These are phyloP conservation scores for Aleurites moluccanus DNA, from an alignment of 441 rosid species.

Conservation along the genomic window DNA sequence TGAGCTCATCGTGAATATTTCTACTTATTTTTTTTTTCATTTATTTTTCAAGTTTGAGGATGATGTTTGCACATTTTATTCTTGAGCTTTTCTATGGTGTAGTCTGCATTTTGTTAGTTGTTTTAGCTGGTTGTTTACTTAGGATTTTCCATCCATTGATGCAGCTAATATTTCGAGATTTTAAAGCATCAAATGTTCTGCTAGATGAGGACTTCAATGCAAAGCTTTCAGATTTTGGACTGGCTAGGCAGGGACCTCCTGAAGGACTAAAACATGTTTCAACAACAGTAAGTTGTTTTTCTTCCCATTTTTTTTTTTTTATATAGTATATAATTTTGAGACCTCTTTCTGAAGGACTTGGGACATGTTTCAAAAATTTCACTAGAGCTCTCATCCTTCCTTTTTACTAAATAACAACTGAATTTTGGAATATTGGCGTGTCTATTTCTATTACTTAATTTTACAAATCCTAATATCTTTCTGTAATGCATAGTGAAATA, in stretches of 20 bases:
- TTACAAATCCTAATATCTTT: not conserved
- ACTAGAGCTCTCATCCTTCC: not conserved
- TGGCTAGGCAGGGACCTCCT: conserved; percentile 92
- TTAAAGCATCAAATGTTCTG: conserved; percentile 83
- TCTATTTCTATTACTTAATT: not conserved
- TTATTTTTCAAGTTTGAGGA: too few species aligned
- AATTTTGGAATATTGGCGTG: not conserved
- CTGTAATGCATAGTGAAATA: not conserved
- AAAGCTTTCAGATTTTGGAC: conserved; percentile 93
- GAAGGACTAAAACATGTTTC: conserved; percentile 90
- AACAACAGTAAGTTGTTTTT: conserved; percentile 61
- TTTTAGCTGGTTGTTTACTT: conserved; percentile 2
- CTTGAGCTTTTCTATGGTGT: not conserved
- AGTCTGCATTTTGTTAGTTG: conserved; percentile 1
- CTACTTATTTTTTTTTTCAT: too few species aligned
- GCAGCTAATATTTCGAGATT: conserved; percentile 91
- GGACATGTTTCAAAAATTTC: not conserved
- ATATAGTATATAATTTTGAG: not conserved
- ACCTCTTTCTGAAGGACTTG: not conserved
- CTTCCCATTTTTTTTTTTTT: not conserved
- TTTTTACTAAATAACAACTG: not conserved
- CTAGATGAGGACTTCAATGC: conserved; percentile 82
- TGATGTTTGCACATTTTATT: not conserved
- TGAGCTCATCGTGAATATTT: too few species aligned
- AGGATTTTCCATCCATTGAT: conserved; percentile 22